A percentile compares a stretch with the other conserved stretches of the same genome.
These are phyloP conservation scores for Xylaria sp. DNA, from an alignment of 2,329 filamentous ascomycete genomes.

Conservation along the genomic window DNA sequence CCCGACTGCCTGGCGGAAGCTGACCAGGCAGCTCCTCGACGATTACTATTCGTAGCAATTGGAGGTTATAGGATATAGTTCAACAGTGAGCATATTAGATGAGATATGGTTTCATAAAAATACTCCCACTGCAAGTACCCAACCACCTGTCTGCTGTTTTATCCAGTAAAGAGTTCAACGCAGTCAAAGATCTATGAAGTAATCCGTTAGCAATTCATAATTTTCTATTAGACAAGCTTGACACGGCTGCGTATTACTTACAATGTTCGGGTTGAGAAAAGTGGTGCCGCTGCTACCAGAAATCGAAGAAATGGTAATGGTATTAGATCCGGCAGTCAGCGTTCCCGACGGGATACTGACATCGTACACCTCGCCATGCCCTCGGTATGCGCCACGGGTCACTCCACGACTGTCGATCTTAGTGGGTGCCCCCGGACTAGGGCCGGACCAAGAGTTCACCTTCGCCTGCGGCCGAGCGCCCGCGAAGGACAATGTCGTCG, in stretches of 20 bases:
- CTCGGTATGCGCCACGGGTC: conserved; percentile 69
- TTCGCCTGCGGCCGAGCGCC: conserved; percentile 61
- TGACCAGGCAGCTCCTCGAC: too few relatives aligned
- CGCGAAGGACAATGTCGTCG: conserved; percentile 67
- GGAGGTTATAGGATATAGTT: too few relatives aligned
- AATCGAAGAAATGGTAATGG: conserved; percentile 63
- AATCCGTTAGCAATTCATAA: background rate
- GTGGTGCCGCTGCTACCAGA: conserved; percentile 62
- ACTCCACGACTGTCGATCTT: conserved; percentile 70
- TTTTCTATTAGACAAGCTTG: conserved; percentile 12
- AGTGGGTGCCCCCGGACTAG: conserved; percentile 58
- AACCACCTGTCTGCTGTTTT: background rate
- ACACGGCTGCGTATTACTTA: conserved; percentile 35
- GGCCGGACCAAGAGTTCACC: conserved; percentile 60
- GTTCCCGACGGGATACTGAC: conserved; percentile 64
- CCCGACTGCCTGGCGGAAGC: too few relatives aligned
- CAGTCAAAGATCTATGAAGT: conserved; percentile 41
- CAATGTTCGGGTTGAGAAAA: conserved; percentile 64
- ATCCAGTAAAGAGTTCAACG: conserved; percentile 42
- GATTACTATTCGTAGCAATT: background rate
- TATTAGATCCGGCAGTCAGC: conserved; percentile 65
- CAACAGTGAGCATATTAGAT: background rate
- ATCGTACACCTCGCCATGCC: conserved; percentile 68
- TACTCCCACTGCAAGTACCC: background rate
- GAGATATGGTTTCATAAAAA: background rate